A percentile compares a stretch with the other conserved stretches of the same genome.
Evolutionary conservation across 2,329 filamentous ascomycete species (phyloP).

Genomic region (Trichoderma cornu-damae): DNA sequence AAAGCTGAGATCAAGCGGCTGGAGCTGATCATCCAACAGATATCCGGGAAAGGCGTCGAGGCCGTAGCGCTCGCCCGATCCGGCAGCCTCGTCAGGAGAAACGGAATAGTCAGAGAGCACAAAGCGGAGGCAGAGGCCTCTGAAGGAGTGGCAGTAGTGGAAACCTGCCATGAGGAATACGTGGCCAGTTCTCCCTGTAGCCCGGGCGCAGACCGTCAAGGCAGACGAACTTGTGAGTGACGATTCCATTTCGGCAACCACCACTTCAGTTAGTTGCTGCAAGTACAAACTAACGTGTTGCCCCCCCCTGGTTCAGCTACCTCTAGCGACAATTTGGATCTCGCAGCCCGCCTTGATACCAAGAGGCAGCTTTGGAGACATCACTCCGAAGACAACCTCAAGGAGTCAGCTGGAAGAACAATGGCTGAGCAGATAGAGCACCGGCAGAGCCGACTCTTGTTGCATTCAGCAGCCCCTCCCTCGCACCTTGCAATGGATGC

Average conservation of each 20-base stretch:
- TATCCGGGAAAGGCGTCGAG: slow-evolving; percentile 40
- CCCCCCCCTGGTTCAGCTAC: neutral
- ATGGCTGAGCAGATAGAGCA: neutral
- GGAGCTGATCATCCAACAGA: slow-evolving; percentile 32
- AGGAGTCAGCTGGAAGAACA: neutral
- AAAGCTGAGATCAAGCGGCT: slow-evolving; percentile 32
- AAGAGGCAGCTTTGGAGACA: slow-evolving; percentile 3
- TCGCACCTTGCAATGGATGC: neutral
- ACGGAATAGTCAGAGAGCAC: neutral
- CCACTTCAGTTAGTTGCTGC: neutral
- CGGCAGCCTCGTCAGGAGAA: slow-evolving; percentile 33
- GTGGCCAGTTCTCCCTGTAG: neutral
- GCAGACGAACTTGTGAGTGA: slow-evolving; percentile 1
- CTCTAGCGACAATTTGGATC: neutral
- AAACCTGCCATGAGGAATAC: neutral
- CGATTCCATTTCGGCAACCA: neutral
- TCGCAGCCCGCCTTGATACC: neutral
- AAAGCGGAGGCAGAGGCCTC: neutral
- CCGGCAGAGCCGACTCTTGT: neutral
- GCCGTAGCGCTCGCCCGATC: slow-evolving; percentile 42
- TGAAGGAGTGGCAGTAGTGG: neutral
- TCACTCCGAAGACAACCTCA: slow-evolving; percentile 4
- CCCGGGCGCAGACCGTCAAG: neutral
- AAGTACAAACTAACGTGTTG: neutral
- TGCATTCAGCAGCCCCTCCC: neutral